Conservation (phyloP, 495 filamentous ascomycete species). For the Melanomma pulvis-pyrius region DNA sequence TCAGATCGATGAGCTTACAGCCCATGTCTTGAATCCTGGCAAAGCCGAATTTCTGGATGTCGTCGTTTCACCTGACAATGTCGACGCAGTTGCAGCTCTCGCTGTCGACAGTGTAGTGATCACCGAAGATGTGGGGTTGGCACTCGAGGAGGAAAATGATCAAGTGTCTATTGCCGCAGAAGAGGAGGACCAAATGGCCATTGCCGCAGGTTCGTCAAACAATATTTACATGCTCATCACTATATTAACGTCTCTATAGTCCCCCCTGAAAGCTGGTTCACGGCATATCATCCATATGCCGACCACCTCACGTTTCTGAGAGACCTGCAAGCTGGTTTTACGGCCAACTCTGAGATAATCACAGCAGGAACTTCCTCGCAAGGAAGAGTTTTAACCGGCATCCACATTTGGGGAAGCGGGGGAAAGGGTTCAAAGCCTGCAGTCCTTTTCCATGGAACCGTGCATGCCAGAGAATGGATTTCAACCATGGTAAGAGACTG, state of each 20-base stretch:
- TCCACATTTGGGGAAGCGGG: slow-evolving; percentile 60
- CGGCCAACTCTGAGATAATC: slow-evolving; percentile 57
- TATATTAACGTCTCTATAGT: slow-evolving; percentile 3
- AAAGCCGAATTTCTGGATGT: slow-evolving; percentile 22
- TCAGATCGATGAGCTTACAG: slow-evolving; percentile 25
- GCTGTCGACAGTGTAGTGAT: slow-evolving; percentile 15
- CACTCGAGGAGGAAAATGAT: slow-evolving; percentile 18
- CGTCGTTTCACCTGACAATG: slow-evolving; percentile 23
- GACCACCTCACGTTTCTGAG: slow-evolving; percentile 58
- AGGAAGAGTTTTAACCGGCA: slow-evolving; percentile 59
- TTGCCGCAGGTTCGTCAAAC: slow-evolving; percentile 12
- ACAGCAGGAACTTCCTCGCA: slow-evolving; percentile 55
- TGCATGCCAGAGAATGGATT: slow-evolving; percentile 68
- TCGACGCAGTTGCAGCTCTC: slow-evolving; percentile 18
- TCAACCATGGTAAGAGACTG: slow-evolving; percentile 47
- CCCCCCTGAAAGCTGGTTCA: slow-evolving; percentile 52
- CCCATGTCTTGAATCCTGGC: slow-evolving; percentile 29
- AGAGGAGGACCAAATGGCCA: slow-evolving; percentile 14
- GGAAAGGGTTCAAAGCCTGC: slow-evolving; percentile 58
- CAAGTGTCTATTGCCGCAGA: slow-evolving; percentile 5
- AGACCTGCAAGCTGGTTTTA: slow-evolving; percentile 53
- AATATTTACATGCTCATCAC: too few relatives aligned
- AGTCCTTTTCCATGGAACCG: slow-evolving; percentile 61
- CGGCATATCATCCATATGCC: slow-evolving; percentile 59
- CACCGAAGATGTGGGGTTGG: slow-evolving; percentile 22